Percentiles rank a stretch among this genome's conserved stretches.
Evolutionary conservation across 257 asterid species (phyloP).

Genomic region (Ballota nigra): DNA sequence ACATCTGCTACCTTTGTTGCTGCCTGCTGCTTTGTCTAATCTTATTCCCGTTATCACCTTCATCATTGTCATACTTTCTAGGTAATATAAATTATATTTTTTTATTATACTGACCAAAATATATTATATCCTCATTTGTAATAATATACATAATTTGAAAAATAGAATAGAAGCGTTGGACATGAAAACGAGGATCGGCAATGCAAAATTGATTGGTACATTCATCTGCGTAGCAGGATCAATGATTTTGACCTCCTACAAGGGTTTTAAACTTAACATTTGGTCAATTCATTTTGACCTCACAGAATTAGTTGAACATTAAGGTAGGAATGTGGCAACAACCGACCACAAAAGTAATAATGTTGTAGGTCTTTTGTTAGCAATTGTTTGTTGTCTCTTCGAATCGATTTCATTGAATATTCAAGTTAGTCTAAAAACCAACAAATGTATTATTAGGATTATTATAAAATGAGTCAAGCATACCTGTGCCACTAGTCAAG

Average conservation of each 20-base stretch:
- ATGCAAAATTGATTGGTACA: constrained; percentile 61
- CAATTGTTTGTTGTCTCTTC: constrained; percentile 39
- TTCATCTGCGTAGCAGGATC: constrained; percentile 64
- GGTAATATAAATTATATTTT: too few species aligned
- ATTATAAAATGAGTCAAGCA: constrained; percentile 40
- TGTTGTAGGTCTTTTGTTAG: constrained; percentile 47
- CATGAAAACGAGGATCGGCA: constrained; percentile 48
- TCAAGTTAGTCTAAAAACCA: constrained; percentile 35
- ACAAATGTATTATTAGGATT: too few species aligned
- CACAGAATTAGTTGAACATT: not conserved
- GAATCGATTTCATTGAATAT: constrained; percentile 40
- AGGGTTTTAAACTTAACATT: constrained; percentile 40
- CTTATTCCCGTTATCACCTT: constrained; percentile 61
- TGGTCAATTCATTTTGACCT: constrained; percentile 44
- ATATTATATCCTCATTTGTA: too few species aligned
- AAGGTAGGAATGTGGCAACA: constrained; percentile 30
- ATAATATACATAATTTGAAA: too few species aligned
- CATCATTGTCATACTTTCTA: constrained; percentile 38
- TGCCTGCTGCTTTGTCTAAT: constrained; percentile 54
- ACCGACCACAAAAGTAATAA: constrained; percentile 20
- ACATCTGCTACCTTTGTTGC: constrained; percentile 62
- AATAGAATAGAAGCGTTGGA: constrained; percentile 61
- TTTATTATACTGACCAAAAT: too few species aligned
- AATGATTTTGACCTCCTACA: constrained; percentile 66
- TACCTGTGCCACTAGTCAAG: constrained; percentile 77